Conservation (phyloP, 306 rosid species). For the Vigna unguiculata region DNA sequence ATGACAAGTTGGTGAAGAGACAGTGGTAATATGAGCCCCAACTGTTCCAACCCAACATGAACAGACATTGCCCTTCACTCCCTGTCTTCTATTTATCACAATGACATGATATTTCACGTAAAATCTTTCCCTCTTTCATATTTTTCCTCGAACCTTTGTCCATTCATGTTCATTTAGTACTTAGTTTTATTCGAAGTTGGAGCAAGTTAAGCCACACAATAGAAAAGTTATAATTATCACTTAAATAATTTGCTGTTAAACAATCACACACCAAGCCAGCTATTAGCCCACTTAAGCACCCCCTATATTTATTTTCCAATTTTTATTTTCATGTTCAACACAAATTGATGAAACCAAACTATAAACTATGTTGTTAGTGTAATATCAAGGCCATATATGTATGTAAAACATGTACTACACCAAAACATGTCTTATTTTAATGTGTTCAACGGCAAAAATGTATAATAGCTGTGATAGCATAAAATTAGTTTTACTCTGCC, state of each 20-base stretch:
- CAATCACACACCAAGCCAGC: not conserved
- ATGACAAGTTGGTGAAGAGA: not conserved
- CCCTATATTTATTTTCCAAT: not conserved
- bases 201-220: not conserved
- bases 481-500: no score
- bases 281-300: not conserved
- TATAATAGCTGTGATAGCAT: no score
- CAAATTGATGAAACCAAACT: no score
- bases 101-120: not conserved
- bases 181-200: constrained; percentile 14
- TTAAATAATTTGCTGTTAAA: not conserved
- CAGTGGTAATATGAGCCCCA: not conserved
- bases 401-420: no score
- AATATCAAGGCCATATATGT: no score
- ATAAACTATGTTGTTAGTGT: no score
- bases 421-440: no score
- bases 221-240: not conserved
- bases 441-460: no score
- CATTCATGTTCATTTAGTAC: not conserved
- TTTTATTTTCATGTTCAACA: not conserved
- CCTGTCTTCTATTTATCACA: not conserved
- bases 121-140: not conserved
- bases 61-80: not conserved
- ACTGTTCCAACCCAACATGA: not conserved
- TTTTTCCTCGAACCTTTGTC: not conserved